A percentile compares a stretch with the other conserved stretches of the same genome.
Conservation (phyloP, 2,329 filamentous ascomycete species). For the Aspergillus ochraceus region DNA sequence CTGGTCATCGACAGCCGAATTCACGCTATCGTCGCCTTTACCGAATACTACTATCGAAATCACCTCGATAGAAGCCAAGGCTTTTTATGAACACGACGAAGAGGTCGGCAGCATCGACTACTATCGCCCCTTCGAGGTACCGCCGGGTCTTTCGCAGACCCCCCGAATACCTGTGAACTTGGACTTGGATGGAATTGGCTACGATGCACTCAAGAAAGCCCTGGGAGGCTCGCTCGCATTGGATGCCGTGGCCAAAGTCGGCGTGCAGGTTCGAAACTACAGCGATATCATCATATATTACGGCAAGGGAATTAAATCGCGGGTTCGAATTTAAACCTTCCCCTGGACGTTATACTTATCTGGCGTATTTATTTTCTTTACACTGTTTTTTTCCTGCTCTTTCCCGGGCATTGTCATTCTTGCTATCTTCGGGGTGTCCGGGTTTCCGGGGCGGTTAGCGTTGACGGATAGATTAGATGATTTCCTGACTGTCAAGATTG, state of each 20-base stretch:
- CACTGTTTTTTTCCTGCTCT: constrained; percentile 4
- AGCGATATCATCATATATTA: constrained; percentile 69
- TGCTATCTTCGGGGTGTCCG: background rate
- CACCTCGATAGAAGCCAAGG: constrained; percentile 77
- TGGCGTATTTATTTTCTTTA: constrained; percentile 2
- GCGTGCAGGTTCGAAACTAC: constrained; percentile 73
- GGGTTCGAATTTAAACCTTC: constrained; percentile 44
- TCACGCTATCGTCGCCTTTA: constrained; percentile 79
- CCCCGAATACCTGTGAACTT: constrained; percentile 81
- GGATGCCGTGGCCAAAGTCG: constrained; percentile 74
- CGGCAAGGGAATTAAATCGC: constrained; percentile 70
- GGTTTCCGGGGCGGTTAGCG: background rate
- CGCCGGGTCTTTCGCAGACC: constrained; percentile 70
- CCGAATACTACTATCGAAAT: constrained; percentile 71
- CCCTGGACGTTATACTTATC: constrained; percentile 5
- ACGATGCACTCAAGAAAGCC: constrained; percentile 76
- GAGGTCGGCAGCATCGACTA: constrained; percentile 77
- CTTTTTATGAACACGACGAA: constrained; percentile 78
- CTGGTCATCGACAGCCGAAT: constrained; percentile 80
- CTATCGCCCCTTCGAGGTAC: constrained; percentile 70
- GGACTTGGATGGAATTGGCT: constrained; percentile 74
- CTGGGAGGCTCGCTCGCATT: constrained; percentile 77
- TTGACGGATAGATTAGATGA: background rate
- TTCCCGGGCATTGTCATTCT: background rate
- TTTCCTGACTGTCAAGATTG: background rate